Evolutionary conservation across 1,284 basidiomycete species (phyloP), one percentile per base, ranked within the genome.

Genomic region (Chalciporus sp.): DNA sequence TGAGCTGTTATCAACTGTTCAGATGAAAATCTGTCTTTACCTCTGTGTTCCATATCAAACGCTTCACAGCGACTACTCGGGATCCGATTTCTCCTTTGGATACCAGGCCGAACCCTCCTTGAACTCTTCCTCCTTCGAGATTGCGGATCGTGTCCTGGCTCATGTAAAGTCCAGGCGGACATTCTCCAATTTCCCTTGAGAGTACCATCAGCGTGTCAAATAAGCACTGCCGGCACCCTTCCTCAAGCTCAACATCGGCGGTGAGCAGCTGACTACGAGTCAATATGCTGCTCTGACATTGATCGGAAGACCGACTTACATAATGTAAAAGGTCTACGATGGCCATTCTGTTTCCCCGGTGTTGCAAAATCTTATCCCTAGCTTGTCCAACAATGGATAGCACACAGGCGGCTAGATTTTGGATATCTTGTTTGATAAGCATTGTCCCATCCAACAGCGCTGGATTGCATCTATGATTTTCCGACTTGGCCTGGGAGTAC

Each of bases 1-100:
- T n/a, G n/a, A n/a, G n/a, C n/a, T 12, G n/a, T 33, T 20, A 14
- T 10, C 29, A 26, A 4, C 2, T 16, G 10, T 6, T 23, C 9
- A 49, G n/a, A 19, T 17, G 19, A 31, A 20, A 8, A 0, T 20
- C 39, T 41, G 17, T 35, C 7, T 7, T 55, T 19, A 68, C 67
- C 66, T 67, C 53, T n/a, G n/a, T n/a, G n/a, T n/a, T n/a, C n/a
- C n/a, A n/a, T 26, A 46, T 53, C 17, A 69, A 41, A 26, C 33
- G 51, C 54, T 70, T 67, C 40, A 67, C 64, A 3, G 68, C 66
- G 7, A 70, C 65, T 12, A 52, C 17, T n/a, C 60, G 57, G 48
- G 56, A 56, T 42, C 47, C 48, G 4, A 61, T 5, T 10, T 27
- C 48, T 48, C 64, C 64, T 56, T 57, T 56, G 42, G n/a, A 58